Percentiles rank a stretch among this genome's conserved stretches.
These are phyloP conservation scores for Leonotis leonurus DNA, from an alignment of 257 asterid species.

Conservation along the genomic window DNA sequence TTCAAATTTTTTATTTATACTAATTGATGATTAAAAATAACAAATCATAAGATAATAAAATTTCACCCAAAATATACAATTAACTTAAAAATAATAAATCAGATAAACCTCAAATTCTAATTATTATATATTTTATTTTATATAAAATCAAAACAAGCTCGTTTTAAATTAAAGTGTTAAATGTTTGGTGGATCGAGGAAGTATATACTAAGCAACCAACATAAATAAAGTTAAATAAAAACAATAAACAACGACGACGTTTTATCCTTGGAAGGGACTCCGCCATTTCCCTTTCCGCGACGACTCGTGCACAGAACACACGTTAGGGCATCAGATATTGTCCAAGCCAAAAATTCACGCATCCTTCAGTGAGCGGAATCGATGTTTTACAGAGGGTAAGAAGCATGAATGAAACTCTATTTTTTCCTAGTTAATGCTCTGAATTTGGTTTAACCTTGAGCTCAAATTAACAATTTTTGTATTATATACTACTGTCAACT, in stretches of 20 bases:
- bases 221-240: too few species aligned
- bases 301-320: not conserved
- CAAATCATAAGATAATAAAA: too few species aligned
- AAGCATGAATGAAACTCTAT: not conserved
- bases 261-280: conserved; percentile 4
- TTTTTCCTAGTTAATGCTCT: not conserved
- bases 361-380: not conserved
- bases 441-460: not conserved
- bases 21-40: too few species aligned
- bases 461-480: not conserved
- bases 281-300: not conserved
- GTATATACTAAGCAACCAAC: too few species aligned
- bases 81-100: too few species aligned
- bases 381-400: conserved; percentile 45
- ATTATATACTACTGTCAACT: not conserved
- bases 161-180: too few species aligned
- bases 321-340: conserved; percentile 5
- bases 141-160: too few species aligned
- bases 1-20: too few species aligned
- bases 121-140: too few species aligned
- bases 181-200: too few species aligned
- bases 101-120: too few species aligned
- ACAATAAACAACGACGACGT: conserved; percentile 21
- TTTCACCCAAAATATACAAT: too few species aligned
- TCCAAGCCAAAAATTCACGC: not conserved